phyloP scores from a whole-genome alignment of 495 filamentous ascomycete genomes.

The Penicillium ochrochloron region DNA sequence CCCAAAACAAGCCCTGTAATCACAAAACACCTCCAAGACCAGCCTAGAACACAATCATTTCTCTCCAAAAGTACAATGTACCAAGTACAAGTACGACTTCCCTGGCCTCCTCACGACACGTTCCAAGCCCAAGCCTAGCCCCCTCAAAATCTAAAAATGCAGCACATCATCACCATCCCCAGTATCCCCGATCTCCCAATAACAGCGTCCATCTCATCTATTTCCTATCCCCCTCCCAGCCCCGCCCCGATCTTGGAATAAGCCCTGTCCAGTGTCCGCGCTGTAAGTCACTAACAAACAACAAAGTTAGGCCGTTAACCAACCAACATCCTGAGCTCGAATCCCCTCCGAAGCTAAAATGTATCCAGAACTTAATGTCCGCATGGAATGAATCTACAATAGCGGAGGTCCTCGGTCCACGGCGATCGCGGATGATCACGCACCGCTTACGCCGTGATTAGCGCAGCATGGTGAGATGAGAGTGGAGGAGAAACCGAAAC shows the following conservation, averaged over 20 bases:
- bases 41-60: not conserved
- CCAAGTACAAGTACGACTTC: not conserved
- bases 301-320: not conserved
- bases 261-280: not conserved
- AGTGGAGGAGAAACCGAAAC: not conserved
- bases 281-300: not conserved
- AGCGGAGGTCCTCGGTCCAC: slow-evolving; percentile 2
- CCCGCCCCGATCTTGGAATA: not conserved
- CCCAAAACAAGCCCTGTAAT: slow-evolving; percentile 3
- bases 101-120: not conserved
- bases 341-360: not conserved
- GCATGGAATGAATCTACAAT: not conserved
- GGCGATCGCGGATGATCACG: slow-evolving; percentile 2
- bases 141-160: not conserved
- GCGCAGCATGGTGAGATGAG: not conserved
- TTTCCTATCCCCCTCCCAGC: not conserved
- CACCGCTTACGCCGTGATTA: slow-evolving; percentile 1
- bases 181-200: slow-evolving; percentile 6
- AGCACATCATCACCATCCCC: not conserved
- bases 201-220: not conserved
- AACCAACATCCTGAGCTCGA: not conserved
- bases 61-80: not conserved
- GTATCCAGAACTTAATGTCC: not conserved
- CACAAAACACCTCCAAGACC: not conserved
- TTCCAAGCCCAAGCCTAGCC: not conserved